Evolutionary conservation across 495 filamentous ascomycete genomes (phyloP), one percentile per base, ranked within the genome.

Genomic region (Aspergillus nidulans): DNA sequence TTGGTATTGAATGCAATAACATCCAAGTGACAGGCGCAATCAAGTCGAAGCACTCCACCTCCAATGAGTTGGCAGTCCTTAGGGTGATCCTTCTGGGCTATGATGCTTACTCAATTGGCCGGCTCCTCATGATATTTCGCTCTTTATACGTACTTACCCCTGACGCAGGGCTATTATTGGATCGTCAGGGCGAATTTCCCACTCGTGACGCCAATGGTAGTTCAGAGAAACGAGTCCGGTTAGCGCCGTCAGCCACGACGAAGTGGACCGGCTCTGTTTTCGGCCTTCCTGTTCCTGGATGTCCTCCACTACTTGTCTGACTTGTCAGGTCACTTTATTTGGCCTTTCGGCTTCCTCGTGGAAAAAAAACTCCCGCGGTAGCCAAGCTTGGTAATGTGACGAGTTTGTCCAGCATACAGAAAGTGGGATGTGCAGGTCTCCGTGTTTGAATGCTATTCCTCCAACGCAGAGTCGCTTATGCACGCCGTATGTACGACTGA

Each of bases 41-140:
- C 26, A 28, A 9, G 4, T 28, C 26, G 53, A 40, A 53, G 28
- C 44, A 53, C 26, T 21, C 49, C 23, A 57, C 59, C 49, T 42
- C 46, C 30, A 53, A 52, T 62, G 60, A 56, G 60, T 47, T 62
- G 60, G 56, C 60, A 59, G 39, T 28, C n/a, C 25, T 49, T 57
- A 21, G 38, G 40, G 34, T 46, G 59, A 48, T 47, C 52, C 43
- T 40, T 55, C 23, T 54, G 51, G 15, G 34, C 25, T 7, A 15
- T 24, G 28, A 45, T 44, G 25, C 18, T 6, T 36, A 46, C 46
- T 53, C 1, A 43, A 43, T n/a, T 52, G 49, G 38, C 9, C 21
- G 26, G 16, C 16, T 52, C 18, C 36, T 40, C 51, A 47, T 47
- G 28, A 25, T 46, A 45, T 55, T 21, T 49, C 23, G n/a, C 25